These are phyloP conservation scores for Madurella fahalii DNA, from an alignment of 2,329 filamentous ascomycete genomes.

Conservation along the genomic window DNA sequence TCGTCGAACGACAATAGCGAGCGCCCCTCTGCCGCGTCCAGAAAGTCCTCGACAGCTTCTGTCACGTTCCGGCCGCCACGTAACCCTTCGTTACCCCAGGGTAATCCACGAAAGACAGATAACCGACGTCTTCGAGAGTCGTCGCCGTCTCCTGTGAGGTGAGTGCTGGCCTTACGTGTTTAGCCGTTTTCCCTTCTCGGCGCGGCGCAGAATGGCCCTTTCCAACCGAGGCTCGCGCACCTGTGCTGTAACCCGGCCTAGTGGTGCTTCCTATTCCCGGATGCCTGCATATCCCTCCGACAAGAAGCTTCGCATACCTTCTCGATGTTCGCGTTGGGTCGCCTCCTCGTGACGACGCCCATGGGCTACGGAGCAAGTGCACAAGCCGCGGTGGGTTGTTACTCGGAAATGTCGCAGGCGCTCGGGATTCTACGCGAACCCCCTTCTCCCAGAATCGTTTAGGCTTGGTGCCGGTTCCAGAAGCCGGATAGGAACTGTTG, in stretches of 20 bases:
- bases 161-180: slow-evolving; percentile 25
- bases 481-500: background rate
- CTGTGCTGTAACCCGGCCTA: slow-evolving; percentile 9
- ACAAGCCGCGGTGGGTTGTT: background rate
- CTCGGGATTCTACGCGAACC: background rate
- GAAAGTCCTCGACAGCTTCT: slow-evolving; percentile 46
- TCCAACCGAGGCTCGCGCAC: slow-evolving; percentile 1
- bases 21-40: slow-evolving; percentile 33
- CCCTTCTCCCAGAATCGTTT: background rate
- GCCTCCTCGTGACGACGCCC: background rate
- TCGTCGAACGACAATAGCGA: slow-evolving; percentile 34
- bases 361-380: background rate
- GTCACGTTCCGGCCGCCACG: slow-evolving; percentile 44
- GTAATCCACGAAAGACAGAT: slow-evolving; percentile 42
- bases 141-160: slow-evolving; percentile 50
- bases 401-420: background rate
- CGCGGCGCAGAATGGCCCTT: background rate
- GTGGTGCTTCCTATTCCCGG: slow-evolving; percentile 18
- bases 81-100: slow-evolving; percentile 46
- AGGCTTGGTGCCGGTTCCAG: background rate
- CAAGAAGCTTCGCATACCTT: slow-evolving; percentile 1
- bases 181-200: background rate
- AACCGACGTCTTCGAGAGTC: slow-evolving; percentile 41
- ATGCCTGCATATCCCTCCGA: slow-evolving; percentile 5
- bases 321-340: background rate